Base-by-base conservation (phyloP, 257 asterid species). In the Oldenlandia corymbosa region DNA sequence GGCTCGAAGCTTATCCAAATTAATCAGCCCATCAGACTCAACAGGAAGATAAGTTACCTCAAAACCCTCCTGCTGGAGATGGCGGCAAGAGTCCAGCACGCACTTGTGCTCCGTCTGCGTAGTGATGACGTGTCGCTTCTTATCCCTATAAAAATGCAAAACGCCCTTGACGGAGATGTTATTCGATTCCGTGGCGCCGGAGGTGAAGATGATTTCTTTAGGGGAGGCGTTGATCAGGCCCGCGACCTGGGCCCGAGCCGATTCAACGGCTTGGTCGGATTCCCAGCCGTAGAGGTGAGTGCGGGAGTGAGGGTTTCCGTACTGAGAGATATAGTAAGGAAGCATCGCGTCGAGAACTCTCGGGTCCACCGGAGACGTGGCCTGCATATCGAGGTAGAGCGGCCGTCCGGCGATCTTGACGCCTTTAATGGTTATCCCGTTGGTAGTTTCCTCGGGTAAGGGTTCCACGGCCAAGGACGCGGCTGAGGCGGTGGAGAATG, bases 241-340 rank as follows among this genome's bases (percentile, higher is more conserved):
- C 0, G 99, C 75, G 9, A 93, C 65, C 28, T 90, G 91, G 28
- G 76, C 70, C 0, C 97, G 77, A 36, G 96, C 91, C 1, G 70
- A 20, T 51, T 93, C 99, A 41, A 93, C 97, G 46, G 96, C 99
- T 39, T 67, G 72, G 58, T 93, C 97, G 5, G 97, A 93, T 76
- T 93, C 97, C 99, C 99, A 93, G 64, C 99, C 99, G 88, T 93
- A 93, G 34, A 90, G 88, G 59, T 93, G 99, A 59, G 99, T 90
- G 4, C 97, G 83, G 5, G 99, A 93, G 58, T 90, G 99, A 23
- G 97, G 99, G 76, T 93, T 93, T 5, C 99, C 99, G 75, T 64
- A 93, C 27, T 74, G 91, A 39, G 95, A 85, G 68, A 93, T 60
- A 24, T 84, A 75, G 62, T 71, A 93, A 20, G 99, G 99, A 1